Base-by-base conservation (phyloP, 768 basidiomycete genomes). In the Trametes maxima region DNA sequence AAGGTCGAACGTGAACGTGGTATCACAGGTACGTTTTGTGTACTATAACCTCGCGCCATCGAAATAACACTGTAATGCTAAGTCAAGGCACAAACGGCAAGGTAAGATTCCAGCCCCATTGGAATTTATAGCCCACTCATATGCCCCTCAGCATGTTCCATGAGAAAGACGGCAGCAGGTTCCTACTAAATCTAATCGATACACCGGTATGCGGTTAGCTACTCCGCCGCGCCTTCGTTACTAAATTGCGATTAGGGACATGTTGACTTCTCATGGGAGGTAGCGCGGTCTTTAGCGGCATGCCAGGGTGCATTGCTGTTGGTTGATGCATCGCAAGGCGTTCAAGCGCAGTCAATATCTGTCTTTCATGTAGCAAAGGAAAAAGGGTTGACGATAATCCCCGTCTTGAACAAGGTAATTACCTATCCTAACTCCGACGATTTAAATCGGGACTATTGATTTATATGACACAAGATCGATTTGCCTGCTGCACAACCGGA, bases 261-360 rank as follows among this genome's bases (percentile, higher is more conserved):
- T 75, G 97, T 98, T 39, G 97, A 99, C 77, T 99, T 99, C 75
- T 85, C 93, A 59, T 97, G 94, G 87, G 96, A 98, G 74, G 94
- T 99, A 36, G 90, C 94, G 16, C 85, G 97, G 49, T 94, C 92
- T 25, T 76, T 98, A 42, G 88, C 94, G 3, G 94, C 96, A 35
- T 97, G 92, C 66, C 92, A 99, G 77, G 97, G 97, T 10, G 96
- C 93, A 3, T 60, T 88, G 24, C 69, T 84, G 10, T 76, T 98
- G 67, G 95, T 98, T 2, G 97, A 99, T 70, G 93, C 94, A n/a
- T 94, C 92, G 54, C 95, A 96, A 78, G 97, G 97, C 17, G 88
- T 99, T 8, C 97, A 99, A 75, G 97, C 97, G 0, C 97, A 99
- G 75, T 94, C 95, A 14, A 86, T 99, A 54, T 96, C 93, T 0